A percentile compares a stretch with the other conserved stretches of the same genome.
Conservation (phyloP, 805 yeast species). For the Scheffersomyces amazonensis region DNA sequence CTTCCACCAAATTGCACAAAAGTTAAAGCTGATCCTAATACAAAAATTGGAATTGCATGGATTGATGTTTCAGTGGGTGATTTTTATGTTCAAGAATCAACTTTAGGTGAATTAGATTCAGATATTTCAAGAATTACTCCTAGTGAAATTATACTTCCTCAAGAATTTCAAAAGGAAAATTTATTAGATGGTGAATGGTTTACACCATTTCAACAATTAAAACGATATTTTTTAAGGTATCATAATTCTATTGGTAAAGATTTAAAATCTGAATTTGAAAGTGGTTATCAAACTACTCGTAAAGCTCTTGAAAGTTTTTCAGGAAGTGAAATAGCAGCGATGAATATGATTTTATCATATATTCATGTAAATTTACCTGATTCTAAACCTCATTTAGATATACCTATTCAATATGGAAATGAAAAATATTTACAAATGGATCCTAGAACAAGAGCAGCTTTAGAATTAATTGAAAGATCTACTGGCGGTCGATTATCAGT, state of each 20-base stretch:
- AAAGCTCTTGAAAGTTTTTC: conserved; percentile 28
- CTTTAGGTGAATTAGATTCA: conserved; percentile 57
- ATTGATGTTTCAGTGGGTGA: conserved; percentile 84
- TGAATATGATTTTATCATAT: conserved; percentile 59
- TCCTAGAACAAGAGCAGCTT: conserved; percentile 69
- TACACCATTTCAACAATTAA: conserved; percentile 55
- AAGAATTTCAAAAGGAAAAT: conserved; percentile 36
- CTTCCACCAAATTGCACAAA: conserved; percentile 49
- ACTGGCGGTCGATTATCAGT: conserved; percentile 44
- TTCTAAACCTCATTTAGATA: conserved; percentile 55
- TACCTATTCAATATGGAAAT: conserved; percentile 60
- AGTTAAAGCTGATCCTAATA: conserved; percentile 36
- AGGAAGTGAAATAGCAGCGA: conserved; percentile 57
- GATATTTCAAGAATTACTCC: conserved; percentile 80
- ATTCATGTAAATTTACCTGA: conserved; percentile 72
- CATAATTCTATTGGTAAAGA: conserved; percentile 34
- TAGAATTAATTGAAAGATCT: conserved; percentile 64
- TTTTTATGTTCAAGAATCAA: conserved; percentile 64
- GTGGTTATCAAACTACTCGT: conserved; percentile 33
- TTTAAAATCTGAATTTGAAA: conserved; percentile 27
- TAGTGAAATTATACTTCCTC: conserved; percentile 66
- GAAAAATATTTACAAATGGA: conserved; percentile 71
- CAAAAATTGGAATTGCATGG: conserved; percentile 77
- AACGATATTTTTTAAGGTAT: conserved; percentile 58
- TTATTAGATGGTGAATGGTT: conserved; percentile 51